Conservation (phyloP, 768 basidiomycete genomes). For the Naganishia vishniacii region DNA sequence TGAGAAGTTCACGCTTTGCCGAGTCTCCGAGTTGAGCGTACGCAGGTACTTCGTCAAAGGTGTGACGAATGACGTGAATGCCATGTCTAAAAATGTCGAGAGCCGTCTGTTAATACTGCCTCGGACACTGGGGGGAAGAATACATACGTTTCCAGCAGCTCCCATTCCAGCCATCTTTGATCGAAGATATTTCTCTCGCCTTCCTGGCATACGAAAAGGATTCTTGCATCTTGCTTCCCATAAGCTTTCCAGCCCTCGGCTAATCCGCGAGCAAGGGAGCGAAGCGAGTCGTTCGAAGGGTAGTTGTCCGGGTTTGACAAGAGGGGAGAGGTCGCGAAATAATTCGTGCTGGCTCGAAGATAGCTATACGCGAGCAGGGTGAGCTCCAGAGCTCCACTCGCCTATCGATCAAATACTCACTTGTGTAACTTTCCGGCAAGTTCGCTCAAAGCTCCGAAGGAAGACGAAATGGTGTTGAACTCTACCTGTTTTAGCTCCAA, state of each 20-base stretch:
- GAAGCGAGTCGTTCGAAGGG: conserved; percentile 66
- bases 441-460: conserved; percentile 68
- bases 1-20: conserved; percentile 34
- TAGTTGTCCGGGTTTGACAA: conserved; percentile 54
- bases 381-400: neutral
- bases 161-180: conserved; percentile 81
- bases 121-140: too few species aligned
- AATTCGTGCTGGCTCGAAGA: conserved; percentile 61
- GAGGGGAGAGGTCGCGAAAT: conserved; percentile 54
- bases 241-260: conserved; percentile 76
- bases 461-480: conserved; percentile 92
- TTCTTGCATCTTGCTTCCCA: conserved; percentile 49
- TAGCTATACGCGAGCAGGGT: conserved; percentile 54
- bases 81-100: conserved; percentile 56
- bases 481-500: conserved; percentile 83
- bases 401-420: conserved; percentile 50
- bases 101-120: neutral
- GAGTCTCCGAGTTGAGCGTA: conserved; percentile 54
- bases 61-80: conserved; percentile 69
- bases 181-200: conserved; percentile 92
- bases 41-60: conserved; percentile 62
- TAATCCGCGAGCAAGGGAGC: conserved; percentile 67
- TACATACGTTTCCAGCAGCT: conserved; percentile 68
- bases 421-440: conserved; percentile 62
- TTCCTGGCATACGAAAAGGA: conserved; percentile 84